Evolutionary conservation across 495 filamentous ascomycete genomes (phyloP), one percentile per base, ranked within the genome.

Genomic region (Penicillium flavigenum): DNA sequence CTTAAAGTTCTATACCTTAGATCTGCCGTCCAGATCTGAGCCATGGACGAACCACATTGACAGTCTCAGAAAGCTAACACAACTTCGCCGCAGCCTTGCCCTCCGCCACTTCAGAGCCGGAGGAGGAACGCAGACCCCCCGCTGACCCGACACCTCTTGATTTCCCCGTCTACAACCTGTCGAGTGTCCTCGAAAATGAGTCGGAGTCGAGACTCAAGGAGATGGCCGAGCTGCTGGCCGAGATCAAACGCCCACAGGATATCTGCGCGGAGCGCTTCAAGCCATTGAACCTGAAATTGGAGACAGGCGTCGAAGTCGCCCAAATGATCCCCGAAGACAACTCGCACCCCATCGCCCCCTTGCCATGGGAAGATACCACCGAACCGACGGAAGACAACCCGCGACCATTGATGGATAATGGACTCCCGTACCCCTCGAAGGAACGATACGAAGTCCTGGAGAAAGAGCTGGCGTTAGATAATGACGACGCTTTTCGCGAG

Each of bases 401-500:
- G 2, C 68, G 63, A 4, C 68, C 66, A 20, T 62, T 61, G n/a
- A 72, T 83, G 68, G 75, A 71, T 56, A 84, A 85, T 66, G 81
- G 79, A 16, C 68, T 70, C 32, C 71, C 75, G 8, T 74, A 73
- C 34, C 82, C 81, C 6, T 58, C 72, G 11, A 76, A 74, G 43
- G 73, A 77, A 31, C 75, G 76, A 27, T 85, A 78, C 60, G 77
- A 81, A 26, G 39, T 65, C 19, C 66, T 79, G n/a, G 61, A 70
- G 5, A 72, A 64, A 19, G 85, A 88, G 59, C 63, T 87, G 16
- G 56, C 72, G 16, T 60, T 81, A 14, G 74, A 81, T n/a, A 86
- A 86, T 50, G 79, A 83, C 46, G 79, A 79, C 61, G 80, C 76
- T 1, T 88, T 83, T 61, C 65, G 79, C 5, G 78, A 77, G 52